phyloP scores from a whole-genome alignment of 192 early-diverging fungal species.

The Coemansia sp. region DNA sequence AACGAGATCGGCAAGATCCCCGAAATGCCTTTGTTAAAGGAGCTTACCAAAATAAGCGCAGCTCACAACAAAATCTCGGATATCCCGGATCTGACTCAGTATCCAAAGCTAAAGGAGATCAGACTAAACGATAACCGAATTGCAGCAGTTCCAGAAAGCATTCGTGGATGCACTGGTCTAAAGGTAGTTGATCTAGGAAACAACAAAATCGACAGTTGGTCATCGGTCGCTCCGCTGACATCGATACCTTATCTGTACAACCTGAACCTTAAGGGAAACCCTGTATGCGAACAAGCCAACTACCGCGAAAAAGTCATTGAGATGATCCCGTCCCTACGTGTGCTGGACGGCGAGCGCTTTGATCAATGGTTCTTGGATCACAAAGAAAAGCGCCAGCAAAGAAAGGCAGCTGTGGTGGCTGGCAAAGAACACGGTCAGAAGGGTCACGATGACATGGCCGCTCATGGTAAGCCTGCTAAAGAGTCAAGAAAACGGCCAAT shows the following conservation, averaged over 20 bases:
- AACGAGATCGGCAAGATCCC: slow-evolving; percentile 66
- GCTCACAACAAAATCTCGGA: slow-evolving; percentile 69
- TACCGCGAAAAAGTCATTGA: slow-evolving; percentile 14
- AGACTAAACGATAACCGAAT: slow-evolving; percentile 78
- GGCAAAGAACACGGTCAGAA: neutral
- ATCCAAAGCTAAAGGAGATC: slow-evolving; percentile 66
- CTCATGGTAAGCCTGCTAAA: neutral
- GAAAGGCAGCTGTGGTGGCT: neutral
- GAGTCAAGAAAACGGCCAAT: neutral
- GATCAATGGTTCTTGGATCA: slow-evolving; percentile 20
- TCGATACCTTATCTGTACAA: slow-evolving; percentile 13
- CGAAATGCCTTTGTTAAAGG: slow-evolving; percentile 55
- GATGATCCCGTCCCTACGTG: slow-evolving; percentile 15
- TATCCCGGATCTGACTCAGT: slow-evolving; percentile 66
- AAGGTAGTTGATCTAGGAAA: slow-evolving; percentile 74
- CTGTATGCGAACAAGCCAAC: slow-evolving; percentile 15
- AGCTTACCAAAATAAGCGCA: slow-evolving; percentile 75
- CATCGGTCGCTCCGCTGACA: slow-evolving; percentile 27
- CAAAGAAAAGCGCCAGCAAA: slow-evolving; percentile 20
- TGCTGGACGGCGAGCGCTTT: slow-evolving; percentile 28
- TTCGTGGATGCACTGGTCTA: slow-evolving; percentile 57
- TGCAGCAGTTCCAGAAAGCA: slow-evolving; percentile 57
- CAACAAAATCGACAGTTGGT: slow-evolving; percentile 65
- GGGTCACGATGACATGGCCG: neutral
- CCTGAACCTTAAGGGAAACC: slow-evolving; percentile 31